Percentiles rank a stretch among this genome's conserved stretches.
Conservation (phyloP, 2,329 filamentous ascomycete species). For the Helminthosporium solani region DNA sequence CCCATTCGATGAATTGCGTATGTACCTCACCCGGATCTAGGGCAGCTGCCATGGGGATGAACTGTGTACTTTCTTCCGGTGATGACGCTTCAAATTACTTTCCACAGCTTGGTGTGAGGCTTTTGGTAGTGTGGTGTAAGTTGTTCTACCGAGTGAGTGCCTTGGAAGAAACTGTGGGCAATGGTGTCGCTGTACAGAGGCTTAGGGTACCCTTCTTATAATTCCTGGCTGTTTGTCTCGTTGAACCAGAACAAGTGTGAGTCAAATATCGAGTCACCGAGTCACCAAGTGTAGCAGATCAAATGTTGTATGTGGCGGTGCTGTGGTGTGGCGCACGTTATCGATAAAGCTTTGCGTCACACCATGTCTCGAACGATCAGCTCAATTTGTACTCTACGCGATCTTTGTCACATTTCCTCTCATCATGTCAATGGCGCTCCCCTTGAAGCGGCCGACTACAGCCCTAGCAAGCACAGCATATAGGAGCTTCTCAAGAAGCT, state of each 20-base stretch:
- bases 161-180: too few relatives aligned
- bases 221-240: too few relatives aligned
- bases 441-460: conserved; percentile 11
- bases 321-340: conserved; percentile 1
- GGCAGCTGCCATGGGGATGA: conserved; percentile 27
- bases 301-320: conserved; percentile 6
- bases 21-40: conserved; percentile 43
- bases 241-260: too few relatives aligned
- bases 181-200: too few relatives aligned
- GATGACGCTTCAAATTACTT: neutral
- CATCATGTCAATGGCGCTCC: conserved; percentile 13
- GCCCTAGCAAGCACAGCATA: conserved; percentile 4
- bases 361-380: neutral
- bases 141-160: too few relatives aligned
- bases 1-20: conserved; percentile 67
- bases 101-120: neutral
- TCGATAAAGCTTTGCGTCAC: conserved; percentile 15
- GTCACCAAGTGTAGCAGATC: too few relatives aligned
- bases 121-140: too few relatives aligned
- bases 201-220: too few relatives aligned
- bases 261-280: too few relatives aligned
- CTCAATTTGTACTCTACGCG: neutral
- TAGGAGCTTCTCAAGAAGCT: conserved; percentile 3
- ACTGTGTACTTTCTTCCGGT: neutral
- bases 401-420: neutral